A percentile compares a stretch with the other conserved stretches of the same genome.
These are phyloP conservation scores for Fusarium sp. DNA, from an alignment of 2,329 filamentous ascomycete species.

Conservation along the genomic window DNA sequence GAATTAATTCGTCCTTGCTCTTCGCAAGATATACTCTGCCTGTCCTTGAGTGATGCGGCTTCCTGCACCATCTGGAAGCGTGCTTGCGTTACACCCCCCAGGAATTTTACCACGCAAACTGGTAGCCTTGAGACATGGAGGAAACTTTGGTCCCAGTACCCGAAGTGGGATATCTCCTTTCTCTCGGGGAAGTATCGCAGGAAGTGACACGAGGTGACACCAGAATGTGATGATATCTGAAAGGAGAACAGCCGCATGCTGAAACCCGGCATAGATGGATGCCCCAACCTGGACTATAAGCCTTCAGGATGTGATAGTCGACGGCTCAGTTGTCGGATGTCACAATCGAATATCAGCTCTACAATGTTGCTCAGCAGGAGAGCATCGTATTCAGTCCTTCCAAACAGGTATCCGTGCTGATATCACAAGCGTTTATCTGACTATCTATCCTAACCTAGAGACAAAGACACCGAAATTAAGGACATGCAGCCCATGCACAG, in stretches of 20 bases:
- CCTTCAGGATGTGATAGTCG: not conserved
- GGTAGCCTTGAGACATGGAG: not conserved
- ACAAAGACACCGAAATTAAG: not conserved
- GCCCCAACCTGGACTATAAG: constrained; percentile 2
- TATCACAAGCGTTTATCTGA: not conserved
- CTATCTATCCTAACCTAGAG: not conserved
- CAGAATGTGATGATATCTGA: not conserved
- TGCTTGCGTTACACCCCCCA: constrained; percentile 25
- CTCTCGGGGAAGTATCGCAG: not conserved
- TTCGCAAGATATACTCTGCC: constrained; percentile 9
- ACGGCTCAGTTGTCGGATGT: constrained; percentile 12
- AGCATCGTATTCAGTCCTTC: not conserved
- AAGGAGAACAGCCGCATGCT: not conserved
- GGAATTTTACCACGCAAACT: constrained; percentile 1
- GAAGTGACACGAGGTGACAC: constrained; percentile 7
- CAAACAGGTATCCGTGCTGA: not conserved
- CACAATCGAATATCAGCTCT: not conserved
- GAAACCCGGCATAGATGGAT: not conserved
- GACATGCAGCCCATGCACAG: not conserved
- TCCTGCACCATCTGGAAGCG: constrained; percentile 1
- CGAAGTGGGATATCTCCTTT: not conserved
- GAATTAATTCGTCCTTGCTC: constrained; percentile 14
- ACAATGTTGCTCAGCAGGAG: not conserved
- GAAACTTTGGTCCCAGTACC: constrained; percentile 4
- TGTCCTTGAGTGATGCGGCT: not conserved